These are phyloP conservation scores for Cyberlindnera sargentensis DNA, from an alignment of 805 yeast genomes.

Conservation along the genomic window DNA sequence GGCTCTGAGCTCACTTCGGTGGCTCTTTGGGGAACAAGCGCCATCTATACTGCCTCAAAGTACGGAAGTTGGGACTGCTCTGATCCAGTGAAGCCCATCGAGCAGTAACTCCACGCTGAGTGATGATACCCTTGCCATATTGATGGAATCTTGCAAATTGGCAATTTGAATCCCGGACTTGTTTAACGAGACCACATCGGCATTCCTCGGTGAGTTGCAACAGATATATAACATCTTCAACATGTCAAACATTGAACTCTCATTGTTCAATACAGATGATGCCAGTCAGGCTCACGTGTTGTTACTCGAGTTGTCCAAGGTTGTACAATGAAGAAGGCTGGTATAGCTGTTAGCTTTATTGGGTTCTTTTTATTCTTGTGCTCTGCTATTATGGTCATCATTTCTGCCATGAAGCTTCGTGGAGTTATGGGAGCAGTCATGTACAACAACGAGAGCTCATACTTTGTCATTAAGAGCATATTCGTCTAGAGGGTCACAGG, in stretches of 20 bases:
- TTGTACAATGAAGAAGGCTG: constrained; percentile 12
- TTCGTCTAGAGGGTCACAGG: background rate
- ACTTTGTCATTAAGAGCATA: background rate
- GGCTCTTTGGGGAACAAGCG: constrained; percentile 18
- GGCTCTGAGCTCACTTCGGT: constrained; percentile 17
- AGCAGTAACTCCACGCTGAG: constrained; percentile 16
- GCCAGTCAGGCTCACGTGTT: constrained; percentile 3
- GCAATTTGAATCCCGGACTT: too few relatives aligned
- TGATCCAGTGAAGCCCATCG: constrained; percentile 17
- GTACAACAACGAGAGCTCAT: background rate
- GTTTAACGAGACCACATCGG: too few relatives aligned
- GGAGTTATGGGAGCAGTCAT: background rate
- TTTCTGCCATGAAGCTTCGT: background rate
- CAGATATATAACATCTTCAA: too few relatives aligned
- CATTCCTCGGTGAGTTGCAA: too few relatives aligned
- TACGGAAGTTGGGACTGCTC: constrained; percentile 24
- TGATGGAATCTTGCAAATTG: background rate
- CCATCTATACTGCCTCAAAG: constrained; percentile 20
- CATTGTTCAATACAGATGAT: background rate
- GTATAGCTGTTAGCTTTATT: constrained; percentile 9
- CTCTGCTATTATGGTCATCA: constrained; percentile 6
- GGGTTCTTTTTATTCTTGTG: constrained; percentile 10
- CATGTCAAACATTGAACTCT: background rate
- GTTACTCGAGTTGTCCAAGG: constrained; percentile 11
- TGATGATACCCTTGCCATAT: background rate